Base-by-base conservation (phyloP, 805 yeast genomes). In the Komagataella populi region DNA sequence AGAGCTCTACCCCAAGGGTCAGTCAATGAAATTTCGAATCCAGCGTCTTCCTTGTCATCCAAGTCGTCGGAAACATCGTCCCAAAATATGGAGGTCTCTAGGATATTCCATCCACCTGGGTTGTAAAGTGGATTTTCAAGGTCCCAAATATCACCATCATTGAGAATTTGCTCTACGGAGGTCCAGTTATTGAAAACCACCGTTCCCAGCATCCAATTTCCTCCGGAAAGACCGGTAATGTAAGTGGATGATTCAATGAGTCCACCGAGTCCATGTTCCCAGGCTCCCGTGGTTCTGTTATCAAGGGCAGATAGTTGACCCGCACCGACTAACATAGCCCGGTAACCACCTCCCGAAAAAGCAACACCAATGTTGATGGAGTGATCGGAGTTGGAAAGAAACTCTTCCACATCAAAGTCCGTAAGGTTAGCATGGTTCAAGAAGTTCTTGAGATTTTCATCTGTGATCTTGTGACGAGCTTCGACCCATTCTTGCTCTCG, bases 291-390 rank as follows among this genome's bases (percentile, higher is more conserved):
- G 2, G 93, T 82, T 56, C 95, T 71, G 59, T 80, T 79, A 63
- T 88, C 96, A 53, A 86, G 66, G 1, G 91, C 96, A 1, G 90
- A 71, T 18, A 88, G 67, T 62, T 81, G 80, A 43, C 96, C 96
- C 12, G 95, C 96, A 2, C 95, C 96, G 52, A 74, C 68, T 47
- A 88, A 67, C 87, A 88, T 86, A 39, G 96, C 95, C 55, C 96
- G 75, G 64, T 86, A 88, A 3, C 96, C 96, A 61, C 96, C 96
- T 47, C 96, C 96, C 14, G 87, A 74, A 57, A 82, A 80, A 6
- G 88, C 82, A 24, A 77, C 56, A 3, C 80, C 89, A 46, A 84
- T 69, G 49, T 73, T 70, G 52, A 76, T 69, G 6, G 78, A 60
- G 44, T 66, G 59, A 57, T 71, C 66, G 44, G 71, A 61, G 6